These are phyloP conservation scores for Filobasidium uniguttulatum DNA, from an alignment of 1,284 basidiomycete species.

Conservation along the genomic window DNA sequence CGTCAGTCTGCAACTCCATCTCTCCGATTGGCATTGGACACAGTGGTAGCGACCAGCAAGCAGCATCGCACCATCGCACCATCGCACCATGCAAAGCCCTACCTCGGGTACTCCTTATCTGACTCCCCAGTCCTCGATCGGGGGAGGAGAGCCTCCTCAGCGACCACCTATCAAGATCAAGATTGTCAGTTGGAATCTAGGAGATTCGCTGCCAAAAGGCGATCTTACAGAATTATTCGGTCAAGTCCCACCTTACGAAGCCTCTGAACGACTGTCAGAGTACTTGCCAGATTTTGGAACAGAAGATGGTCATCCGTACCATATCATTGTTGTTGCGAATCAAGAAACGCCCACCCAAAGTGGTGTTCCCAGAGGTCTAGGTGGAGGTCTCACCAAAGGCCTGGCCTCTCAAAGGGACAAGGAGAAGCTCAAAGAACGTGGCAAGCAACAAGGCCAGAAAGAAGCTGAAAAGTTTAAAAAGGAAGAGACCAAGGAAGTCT, in stretches of 20 bases:
- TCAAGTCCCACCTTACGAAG: constrained; percentile 33
- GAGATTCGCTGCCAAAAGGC: constrained; percentile 39
- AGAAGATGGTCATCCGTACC: constrained; percentile 38
- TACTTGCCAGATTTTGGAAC: constrained; percentile 23
- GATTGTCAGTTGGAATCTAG: constrained; percentile 43
- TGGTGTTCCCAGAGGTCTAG: constrained; percentile 35
- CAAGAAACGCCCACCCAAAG: constrained; percentile 38
- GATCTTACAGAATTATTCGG: constrained; percentile 41
- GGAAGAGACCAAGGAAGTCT: neutral
- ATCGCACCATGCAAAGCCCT: too few relatives aligned
- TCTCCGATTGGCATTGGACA: too few relatives aligned
- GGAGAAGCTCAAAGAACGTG: constrained; percentile 20
- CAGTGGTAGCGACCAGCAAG: too few relatives aligned
- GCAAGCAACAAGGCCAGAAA: constrained; percentile 10
- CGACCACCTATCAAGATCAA: constrained; percentile 39
- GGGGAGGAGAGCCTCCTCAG: too few relatives aligned
- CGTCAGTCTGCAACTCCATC: too few relatives aligned
- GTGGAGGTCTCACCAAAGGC: constrained; percentile 34
- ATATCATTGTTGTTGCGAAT: constrained; percentile 41
- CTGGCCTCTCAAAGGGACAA: constrained; percentile 20
- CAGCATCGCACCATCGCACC: too few relatives aligned
- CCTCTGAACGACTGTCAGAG: constrained; percentile 8
- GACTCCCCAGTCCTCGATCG: too few relatives aligned
- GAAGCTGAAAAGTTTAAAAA: constrained; percentile 13
- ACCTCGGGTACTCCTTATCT: too few relatives aligned